Conservation (phyloP, 305 asterid species). For the Rubia tinctorum region DNA sequence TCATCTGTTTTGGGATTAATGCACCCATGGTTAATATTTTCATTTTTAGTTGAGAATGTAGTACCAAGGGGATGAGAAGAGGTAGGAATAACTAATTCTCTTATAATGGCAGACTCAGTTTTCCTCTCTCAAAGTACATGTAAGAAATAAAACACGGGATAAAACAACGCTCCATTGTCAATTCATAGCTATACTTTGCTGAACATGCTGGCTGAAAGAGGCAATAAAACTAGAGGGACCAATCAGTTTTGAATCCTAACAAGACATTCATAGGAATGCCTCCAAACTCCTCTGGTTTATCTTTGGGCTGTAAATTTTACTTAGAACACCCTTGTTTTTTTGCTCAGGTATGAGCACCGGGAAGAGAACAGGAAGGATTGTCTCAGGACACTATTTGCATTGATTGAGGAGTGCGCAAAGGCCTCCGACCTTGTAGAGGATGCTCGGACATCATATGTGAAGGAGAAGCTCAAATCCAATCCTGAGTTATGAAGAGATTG, state of each 20-base stretch:
- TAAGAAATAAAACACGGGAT: no score
- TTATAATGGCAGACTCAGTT: no score
- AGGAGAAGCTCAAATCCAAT: constrained; percentile 70
- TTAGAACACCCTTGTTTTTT: not conserved
- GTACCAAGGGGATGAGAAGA: no score
- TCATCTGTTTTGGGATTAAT: not conserved
- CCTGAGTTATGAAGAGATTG: constrained; percentile 74
- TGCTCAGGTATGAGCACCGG: constrained; percentile 82
- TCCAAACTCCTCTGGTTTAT: not conserved
- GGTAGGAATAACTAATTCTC: no score
- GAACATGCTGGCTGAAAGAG: not conserved
- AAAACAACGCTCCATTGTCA: no score
- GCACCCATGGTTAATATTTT: not conserved
- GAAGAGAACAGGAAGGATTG: constrained; percentile 98
- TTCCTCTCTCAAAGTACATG: no score
- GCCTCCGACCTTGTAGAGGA: constrained; percentile 66
- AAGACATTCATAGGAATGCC: not conserved
- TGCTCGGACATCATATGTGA: constrained; percentile 54
- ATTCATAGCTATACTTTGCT: no score
- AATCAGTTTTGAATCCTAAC: not conserved
- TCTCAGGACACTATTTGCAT: constrained; percentile 66
- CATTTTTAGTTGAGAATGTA: no score
- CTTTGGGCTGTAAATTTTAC: not conserved
- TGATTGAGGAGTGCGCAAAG: constrained; percentile 83
- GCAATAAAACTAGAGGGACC: not conserved